Percentiles rank a stretch among this genome's conserved stretches.
These are phyloP conservation scores for Pseudogymnoascus sp. DNA, from an alignment of 2,329 filamentous ascomycete genomes.

Conservation along the genomic window DNA sequence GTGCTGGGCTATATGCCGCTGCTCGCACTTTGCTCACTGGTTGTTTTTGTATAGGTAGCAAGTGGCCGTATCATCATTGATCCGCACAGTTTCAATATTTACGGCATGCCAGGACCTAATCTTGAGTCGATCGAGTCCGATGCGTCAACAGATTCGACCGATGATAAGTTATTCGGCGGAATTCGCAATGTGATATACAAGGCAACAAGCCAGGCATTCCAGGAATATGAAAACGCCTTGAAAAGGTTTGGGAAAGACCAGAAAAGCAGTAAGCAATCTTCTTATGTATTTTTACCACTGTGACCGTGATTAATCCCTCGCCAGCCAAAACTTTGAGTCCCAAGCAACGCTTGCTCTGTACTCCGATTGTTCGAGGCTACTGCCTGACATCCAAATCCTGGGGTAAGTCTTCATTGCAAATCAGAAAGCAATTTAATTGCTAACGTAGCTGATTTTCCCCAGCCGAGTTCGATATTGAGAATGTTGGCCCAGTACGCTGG, in stretches of 20 bases:
- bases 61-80: constrained; percentile 19
- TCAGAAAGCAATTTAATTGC: no score
- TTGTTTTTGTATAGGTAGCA: constrained; percentile 13
- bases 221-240: constrained; percentile 13
- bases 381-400: constrained; percentile 29
- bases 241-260: constrained; percentile 6
- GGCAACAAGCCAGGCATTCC: constrained; percentile 13
- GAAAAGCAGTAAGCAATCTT: constrained; percentile 10
- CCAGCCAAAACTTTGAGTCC: constrained; percentile 10
- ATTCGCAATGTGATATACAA: constrained; percentile 15
- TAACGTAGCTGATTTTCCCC: no score
- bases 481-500: constrained; percentile 40
- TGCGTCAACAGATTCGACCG: neutral
- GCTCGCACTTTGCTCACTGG: constrained; percentile 4
- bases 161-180: neutral
- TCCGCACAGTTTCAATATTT: constrained; percentile 15
- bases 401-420: constrained; percentile 24
- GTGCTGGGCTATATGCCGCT: constrained; percentile 1
- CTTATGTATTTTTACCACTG: neutral
- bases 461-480: constrained; percentile 39
- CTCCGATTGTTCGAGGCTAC: constrained; percentile 27
- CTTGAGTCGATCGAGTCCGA: constrained; percentile 11
- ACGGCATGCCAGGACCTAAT: constrained; percentile 14
- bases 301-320: constrained; percentile 1
- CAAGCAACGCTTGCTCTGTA: constrained; percentile 22